phyloP scores from a whole-genome alignment of 2,329 filamentous ascomycete species.

The Phialophora verrucosa region DNA sequence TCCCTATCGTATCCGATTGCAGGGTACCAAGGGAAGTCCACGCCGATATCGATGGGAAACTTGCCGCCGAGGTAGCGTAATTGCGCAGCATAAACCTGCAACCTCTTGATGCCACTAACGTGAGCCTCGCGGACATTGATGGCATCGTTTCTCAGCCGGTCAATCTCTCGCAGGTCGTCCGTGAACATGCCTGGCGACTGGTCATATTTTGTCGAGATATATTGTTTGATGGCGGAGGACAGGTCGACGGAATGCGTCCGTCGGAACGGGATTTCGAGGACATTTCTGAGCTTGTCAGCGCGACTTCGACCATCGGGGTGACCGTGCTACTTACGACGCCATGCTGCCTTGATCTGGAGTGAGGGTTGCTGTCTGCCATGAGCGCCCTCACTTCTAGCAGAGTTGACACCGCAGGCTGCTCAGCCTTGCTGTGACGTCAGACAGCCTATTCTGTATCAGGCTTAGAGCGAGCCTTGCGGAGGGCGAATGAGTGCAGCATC shows the following conservation, averaged over 20 bases:
- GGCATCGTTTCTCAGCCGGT: slow-evolving; percentile 81
- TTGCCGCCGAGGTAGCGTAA: slow-evolving; percentile 92
- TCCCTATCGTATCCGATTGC: slow-evolving; percentile 83
- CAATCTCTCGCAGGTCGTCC: slow-evolving; percentile 84
- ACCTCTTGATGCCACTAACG: slow-evolving; percentile 79
- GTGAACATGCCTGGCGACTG: slow-evolving; percentile 97
- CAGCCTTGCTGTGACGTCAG: slow-evolving; percentile 1
- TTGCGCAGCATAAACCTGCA: slow-evolving; percentile 91
- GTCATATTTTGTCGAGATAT: slow-evolving; percentile 98
- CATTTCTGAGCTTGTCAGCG: slow-evolving; percentile 46
- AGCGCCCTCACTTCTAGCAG: neutral
- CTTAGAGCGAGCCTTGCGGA: neutral
- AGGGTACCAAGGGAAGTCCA: slow-evolving; percentile 96
- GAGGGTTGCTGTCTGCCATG: neutral
- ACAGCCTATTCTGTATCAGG: neutral
- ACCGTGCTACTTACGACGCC: slow-evolving; percentile 31
- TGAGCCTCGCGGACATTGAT: slow-evolving; percentile 88
- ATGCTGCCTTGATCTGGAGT: slow-evolving; percentile 18
- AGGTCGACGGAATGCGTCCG: slow-evolving; percentile 80
- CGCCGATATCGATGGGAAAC: slow-evolving; percentile 88
- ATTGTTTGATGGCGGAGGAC: slow-evolving; percentile 83
- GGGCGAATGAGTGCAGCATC: neutral
- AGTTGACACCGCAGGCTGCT: neutral
- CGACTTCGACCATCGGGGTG: neutral
- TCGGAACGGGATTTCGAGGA: slow-evolving; percentile 83